These are phyloP conservation scores for Verbena officinalis DNA, from an alignment of 257 asterid genomes.

Conservation along the genomic window DNA sequence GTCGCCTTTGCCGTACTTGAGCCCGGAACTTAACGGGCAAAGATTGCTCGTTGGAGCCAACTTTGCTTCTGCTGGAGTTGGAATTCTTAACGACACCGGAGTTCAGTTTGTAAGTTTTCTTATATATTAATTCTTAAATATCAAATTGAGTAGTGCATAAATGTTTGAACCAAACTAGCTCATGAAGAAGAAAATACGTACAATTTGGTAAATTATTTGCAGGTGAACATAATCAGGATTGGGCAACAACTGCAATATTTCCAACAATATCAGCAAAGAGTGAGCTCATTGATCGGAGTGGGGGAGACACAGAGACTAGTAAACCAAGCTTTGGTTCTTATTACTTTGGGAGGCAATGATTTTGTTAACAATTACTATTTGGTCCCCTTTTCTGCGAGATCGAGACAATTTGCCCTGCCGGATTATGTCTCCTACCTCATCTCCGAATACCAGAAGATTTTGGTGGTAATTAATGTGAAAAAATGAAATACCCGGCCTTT, in stretches of 20 bases:
- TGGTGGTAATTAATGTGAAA: conserved; percentile 66
- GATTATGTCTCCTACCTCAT: conserved; percentile 65
- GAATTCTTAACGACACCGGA: conserved; percentile 78
- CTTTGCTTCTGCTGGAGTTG: conserved; percentile 84
- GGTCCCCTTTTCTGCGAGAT: conserved; percentile 69
- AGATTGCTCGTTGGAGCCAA: conserved; percentile 64
- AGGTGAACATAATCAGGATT: conserved; percentile 77
- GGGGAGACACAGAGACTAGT: conserved; percentile 47
- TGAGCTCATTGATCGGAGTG: conserved; percentile 54
- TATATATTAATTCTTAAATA: not conserved
- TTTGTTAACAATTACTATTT: conserved; percentile 84
- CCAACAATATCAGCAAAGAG: conserved; percentile 58
- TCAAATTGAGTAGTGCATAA: not conserved
- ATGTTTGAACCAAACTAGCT: too few relatives aligned
- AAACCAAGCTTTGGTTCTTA: conserved; percentile 66
- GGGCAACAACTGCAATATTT: conserved; percentile 61
- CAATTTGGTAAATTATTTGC: conserved; percentile 24
- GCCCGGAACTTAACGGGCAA: conserved; percentile 48
- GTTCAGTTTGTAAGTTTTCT: conserved; percentile 54
- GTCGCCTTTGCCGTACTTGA: conserved; percentile 57
- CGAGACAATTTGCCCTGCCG: conserved; percentile 58
- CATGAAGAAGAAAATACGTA: too few relatives aligned
- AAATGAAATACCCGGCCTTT: too few relatives aligned
- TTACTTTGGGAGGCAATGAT: conserved; percentile 88
- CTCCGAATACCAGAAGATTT: conserved; percentile 69